These are phyloP conservation scores for Neurospora cerealis DNA, from an alignment of 495 filamentous ascomycete genomes.

Conservation along the genomic window DNA sequence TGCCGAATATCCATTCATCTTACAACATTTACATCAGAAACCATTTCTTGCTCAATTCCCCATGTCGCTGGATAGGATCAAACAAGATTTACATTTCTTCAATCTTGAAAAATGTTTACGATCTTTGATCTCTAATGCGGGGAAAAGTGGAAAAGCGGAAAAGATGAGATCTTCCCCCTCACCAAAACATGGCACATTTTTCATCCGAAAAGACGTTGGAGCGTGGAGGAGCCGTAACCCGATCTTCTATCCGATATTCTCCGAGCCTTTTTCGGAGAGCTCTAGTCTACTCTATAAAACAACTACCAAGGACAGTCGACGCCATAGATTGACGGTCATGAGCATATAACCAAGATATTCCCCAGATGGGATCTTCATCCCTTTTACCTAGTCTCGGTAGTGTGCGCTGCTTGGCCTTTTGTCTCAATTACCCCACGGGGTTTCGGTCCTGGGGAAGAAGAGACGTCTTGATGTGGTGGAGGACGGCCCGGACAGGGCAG, in stretches of 20 bases:
- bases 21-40: background rate
- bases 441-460: background rate
- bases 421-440: background rate
- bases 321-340: background rate
- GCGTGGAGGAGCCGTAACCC: background rate
- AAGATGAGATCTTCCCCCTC: background rate
- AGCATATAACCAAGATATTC: background rate
- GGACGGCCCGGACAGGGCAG: too few relatives aligned
- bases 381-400: background rate
- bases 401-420: background rate
- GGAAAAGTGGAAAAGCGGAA: background rate
- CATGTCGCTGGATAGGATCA: background rate
- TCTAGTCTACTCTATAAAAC: too few relatives aligned
- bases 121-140: background rate
- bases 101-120: background rate
- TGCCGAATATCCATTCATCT: background rate
- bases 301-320: too few relatives aligned
- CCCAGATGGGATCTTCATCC: background rate
- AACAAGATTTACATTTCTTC: background rate
- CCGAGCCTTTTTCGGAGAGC: background rate
- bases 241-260: background rate
- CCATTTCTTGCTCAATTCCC: too few relatives aligned
- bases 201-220: background rate
- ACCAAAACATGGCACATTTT: background rate
- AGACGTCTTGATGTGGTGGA: background rate